Conservation (phyloP, 768 basidiomycete species). For the Pulveroboletus sp. region DNA sequence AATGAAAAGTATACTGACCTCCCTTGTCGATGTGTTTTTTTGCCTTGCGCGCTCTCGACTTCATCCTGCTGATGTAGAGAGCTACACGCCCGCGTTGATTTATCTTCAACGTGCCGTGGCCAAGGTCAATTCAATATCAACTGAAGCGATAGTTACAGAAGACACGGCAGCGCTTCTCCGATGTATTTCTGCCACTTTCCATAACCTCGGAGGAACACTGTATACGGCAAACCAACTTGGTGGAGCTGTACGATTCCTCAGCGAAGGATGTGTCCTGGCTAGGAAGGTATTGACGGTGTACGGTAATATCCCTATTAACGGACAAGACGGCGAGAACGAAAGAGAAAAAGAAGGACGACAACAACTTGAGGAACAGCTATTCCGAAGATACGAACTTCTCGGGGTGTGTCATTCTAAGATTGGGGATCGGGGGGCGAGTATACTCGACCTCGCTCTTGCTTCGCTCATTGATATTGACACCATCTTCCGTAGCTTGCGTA, state of each 20-base stretch:
- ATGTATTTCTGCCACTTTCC: constrained; percentile 67
- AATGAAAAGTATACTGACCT: constrained; percentile 36
- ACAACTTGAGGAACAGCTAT: constrained; percentile 61
- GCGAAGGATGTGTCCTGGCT: constrained; percentile 56
- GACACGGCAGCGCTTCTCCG: constrained; percentile 53
- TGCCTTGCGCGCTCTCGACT: constrained; percentile 46
- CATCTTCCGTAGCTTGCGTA: constrained; percentile 49
- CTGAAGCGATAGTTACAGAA: constrained; percentile 8
- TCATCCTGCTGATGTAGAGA: constrained; percentile 38
- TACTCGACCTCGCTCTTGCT: not conserved
- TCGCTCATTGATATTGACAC: not conserved
- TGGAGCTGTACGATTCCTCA: constrained; percentile 63
- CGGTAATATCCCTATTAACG: not conserved
- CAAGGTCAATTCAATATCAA: constrained; percentile 16
- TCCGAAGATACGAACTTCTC: constrained; percentile 75
- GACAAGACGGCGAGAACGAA: constrained; percentile 23
- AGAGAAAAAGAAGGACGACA: constrained; percentile 44
- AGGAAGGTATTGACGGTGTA: constrained; percentile 40
- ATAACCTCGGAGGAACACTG: constrained; percentile 64
- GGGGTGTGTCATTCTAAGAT: constrained; percentile 75
- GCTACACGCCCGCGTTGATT: constrained; percentile 44
- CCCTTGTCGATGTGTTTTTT: constrained; percentile 54
- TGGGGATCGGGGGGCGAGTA: constrained; percentile 66
- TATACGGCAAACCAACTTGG: constrained; percentile 63
- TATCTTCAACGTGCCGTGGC: constrained; percentile 43